phyloP scores from a whole-genome alignment of 352 stramenopile genomes.

The Globisporangium iwayamae region DNA sequence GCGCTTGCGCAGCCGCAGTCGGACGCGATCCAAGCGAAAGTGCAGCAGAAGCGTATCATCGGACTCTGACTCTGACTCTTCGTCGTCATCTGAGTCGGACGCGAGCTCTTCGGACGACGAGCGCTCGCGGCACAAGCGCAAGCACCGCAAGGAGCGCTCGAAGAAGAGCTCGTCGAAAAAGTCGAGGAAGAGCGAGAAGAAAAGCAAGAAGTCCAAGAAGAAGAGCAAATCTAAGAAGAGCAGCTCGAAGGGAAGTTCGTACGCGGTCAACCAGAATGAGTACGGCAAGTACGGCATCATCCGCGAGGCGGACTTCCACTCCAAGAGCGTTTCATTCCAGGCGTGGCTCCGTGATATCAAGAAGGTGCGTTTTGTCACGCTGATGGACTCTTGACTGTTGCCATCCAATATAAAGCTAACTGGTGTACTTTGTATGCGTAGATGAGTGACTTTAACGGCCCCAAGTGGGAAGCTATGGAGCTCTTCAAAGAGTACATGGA shows the following conservation, averaged over 20 bases:
- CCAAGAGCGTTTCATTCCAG: conserved; percentile 91
- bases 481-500: conserved; percentile 93
- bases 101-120: conserved; percentile 22
- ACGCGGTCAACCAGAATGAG: conserved; percentile 84
- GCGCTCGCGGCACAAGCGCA: conserved; percentile 14
- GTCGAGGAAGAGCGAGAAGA: conserved; percentile 24
- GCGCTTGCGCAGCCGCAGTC: conserved; percentile 16
- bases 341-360: conserved; percentile 94
- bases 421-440: conserved; percentile 8
- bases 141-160: conserved; percentile 21
- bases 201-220: conserved; percentile 21
- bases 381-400: not conserved
- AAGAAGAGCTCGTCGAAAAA: conserved; percentile 18
- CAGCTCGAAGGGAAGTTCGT: conserved; percentile 20
- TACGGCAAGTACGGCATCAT: conserved; percentile 98
- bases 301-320: conserved; percentile 89
- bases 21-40: conserved; percentile 10
- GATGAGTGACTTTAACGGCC: conserved; percentile 79
- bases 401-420: not conserved
- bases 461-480: conserved; percentile 88
- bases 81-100: conserved; percentile 26
- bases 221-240: conserved; percentile 24
- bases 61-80: conserved; percentile 31
- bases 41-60: conserved; percentile 6
- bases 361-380: conserved; percentile 43